phyloP scores from a whole-genome alignment of 2,329 filamentous ascomycete genomes.

The Penicillium sp. region DNA sequence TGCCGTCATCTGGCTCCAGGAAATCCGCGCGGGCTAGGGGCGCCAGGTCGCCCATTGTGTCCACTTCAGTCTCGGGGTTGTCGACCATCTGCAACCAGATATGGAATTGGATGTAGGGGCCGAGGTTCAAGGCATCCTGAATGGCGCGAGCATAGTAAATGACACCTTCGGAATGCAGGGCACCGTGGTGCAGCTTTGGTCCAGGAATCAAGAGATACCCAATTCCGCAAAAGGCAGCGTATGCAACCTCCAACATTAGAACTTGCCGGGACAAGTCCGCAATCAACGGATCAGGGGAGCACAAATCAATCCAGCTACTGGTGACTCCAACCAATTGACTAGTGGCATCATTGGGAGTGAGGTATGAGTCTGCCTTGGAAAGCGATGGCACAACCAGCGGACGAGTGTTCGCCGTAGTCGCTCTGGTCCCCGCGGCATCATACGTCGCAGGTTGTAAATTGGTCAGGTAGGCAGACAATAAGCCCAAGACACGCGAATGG shows the following conservation, averaged over 20 bases:
- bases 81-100: slow-evolving; percentile 84
- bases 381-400: slow-evolving; percentile 44
- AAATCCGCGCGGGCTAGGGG: slow-evolving; percentile 46
- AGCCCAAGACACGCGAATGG: slow-evolving; percentile 57
- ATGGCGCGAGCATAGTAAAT: slow-evolving; percentile 82
- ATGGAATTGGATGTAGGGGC: slow-evolving; percentile 75
- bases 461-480: slow-evolving; percentile 55
- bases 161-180: slow-evolving; percentile 51
- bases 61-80: slow-evolving; percentile 59
- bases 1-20: slow-evolving; percentile 32
- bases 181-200: slow-evolving; percentile 65
- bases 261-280: slow-evolving; percentile 87
- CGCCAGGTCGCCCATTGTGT: slow-evolving; percentile 47
- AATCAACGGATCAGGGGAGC: slow-evolving; percentile 78
- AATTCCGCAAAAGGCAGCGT: slow-evolving; percentile 92
- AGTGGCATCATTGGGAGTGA: slow-evolving; percentile 80
- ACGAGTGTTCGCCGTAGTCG: slow-evolving; percentile 42
- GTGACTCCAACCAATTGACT: slow-evolving; percentile 74
- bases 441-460: slow-evolving; percentile 40
- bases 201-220: slow-evolving; percentile 80
- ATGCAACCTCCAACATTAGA: slow-evolving; percentile 85
- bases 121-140: slow-evolving; percentile 74
- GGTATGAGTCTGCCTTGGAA: slow-evolving; percentile 53
- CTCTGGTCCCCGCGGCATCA: slow-evolving; percentile 41
- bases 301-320: slow-evolving; percentile 93